These are phyloP conservation scores for Globisporangium carolinianum DNA, from an alignment of 352 stramenopile species.

Conservation along the genomic window DNA sequence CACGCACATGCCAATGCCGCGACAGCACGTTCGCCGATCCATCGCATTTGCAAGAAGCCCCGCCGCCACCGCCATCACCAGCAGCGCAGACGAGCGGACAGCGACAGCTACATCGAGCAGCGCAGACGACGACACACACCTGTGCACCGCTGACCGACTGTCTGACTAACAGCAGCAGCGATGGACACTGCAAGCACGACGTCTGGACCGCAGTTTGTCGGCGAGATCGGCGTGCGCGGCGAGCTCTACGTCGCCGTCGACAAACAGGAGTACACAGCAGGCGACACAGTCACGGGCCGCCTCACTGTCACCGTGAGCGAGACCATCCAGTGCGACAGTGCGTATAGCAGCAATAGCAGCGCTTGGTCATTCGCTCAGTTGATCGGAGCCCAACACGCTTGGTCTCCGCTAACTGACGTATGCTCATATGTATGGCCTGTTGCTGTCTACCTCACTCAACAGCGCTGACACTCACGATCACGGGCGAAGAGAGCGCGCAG, in stretches of 20 bases:
- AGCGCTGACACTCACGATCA: conserved; percentile 53
- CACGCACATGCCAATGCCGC: too few relatives aligned
- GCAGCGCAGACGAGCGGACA: too few relatives aligned
- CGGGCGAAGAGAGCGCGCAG: conserved; percentile 60
- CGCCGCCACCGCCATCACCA: too few relatives aligned
- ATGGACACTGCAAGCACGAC: conserved; percentile 14
- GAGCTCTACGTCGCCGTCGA: conserved; percentile 55
- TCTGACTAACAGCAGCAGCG: too few relatives aligned
- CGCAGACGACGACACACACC: too few relatives aligned
- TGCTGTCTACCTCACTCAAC: not conserved
- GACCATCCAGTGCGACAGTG: conserved; percentile 46
- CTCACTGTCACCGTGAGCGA: conserved; percentile 56
- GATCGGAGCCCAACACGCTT: not conserved
- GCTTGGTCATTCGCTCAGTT: too few relatives aligned
- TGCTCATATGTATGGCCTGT: not conserved
- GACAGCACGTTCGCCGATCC: too few relatives aligned
- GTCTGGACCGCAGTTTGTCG: conserved; percentile 26
- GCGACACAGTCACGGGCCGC: conserved; percentile 42
- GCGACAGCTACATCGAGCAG: too few relatives aligned
- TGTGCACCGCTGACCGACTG: too few relatives aligned
- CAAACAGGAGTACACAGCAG: conserved; percentile 47
- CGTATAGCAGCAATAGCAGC: conserved; percentile 5
- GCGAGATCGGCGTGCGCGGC: conserved; percentile 58
- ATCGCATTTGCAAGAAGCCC: too few relatives aligned
- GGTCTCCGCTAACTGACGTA: not conserved